These are phyloP conservation scores for Neoboletus subvelutipes DNA, from an alignment of 768 basidiomycete genomes.

Conservation along the genomic window DNA sequence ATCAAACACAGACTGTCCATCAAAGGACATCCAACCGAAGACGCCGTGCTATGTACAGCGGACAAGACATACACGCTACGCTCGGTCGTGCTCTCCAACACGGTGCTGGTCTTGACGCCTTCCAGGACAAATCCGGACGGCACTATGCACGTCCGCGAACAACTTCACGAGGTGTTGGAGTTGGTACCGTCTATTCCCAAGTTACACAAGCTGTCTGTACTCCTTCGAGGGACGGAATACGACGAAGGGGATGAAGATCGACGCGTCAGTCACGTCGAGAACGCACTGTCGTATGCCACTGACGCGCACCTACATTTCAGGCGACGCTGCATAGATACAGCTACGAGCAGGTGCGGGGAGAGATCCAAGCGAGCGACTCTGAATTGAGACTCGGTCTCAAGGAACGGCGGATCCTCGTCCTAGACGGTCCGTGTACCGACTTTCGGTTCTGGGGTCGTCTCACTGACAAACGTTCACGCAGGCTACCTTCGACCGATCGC, in stretches of 20 bases:
- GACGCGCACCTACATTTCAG: constrained; percentile 12
- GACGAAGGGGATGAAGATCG: constrained; percentile 58
- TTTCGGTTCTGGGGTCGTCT: neutral
- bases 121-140: constrained; percentile 37
- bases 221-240: constrained; percentile 68
- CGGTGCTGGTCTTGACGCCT: constrained; percentile 70
- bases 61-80: constrained; percentile 81
- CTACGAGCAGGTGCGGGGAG: constrained; percentile 58
- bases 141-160: constrained; percentile 70
- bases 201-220: constrained; percentile 58
- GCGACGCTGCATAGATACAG: constrained; percentile 41
- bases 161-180: constrained; percentile 83
- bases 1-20: constrained; percentile 56
- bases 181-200: constrained; percentile 74
- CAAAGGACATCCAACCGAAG: constrained; percentile 78
- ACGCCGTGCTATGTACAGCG: constrained; percentile 86
- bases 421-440: constrained; percentile 50
- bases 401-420: constrained; percentile 67
- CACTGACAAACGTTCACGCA: constrained; percentile 24
- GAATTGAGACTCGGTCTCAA: constrained; percentile 68
- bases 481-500: constrained; percentile 76
- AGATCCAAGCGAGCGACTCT: constrained; percentile 79
- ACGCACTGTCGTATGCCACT: neutral
- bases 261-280: constrained; percentile 22
- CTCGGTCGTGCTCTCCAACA: constrained; percentile 87